Evolutionary conservation across 768 basidiomycete genomes (phyloP).

Genomic region (Mycena galopus): DNA sequence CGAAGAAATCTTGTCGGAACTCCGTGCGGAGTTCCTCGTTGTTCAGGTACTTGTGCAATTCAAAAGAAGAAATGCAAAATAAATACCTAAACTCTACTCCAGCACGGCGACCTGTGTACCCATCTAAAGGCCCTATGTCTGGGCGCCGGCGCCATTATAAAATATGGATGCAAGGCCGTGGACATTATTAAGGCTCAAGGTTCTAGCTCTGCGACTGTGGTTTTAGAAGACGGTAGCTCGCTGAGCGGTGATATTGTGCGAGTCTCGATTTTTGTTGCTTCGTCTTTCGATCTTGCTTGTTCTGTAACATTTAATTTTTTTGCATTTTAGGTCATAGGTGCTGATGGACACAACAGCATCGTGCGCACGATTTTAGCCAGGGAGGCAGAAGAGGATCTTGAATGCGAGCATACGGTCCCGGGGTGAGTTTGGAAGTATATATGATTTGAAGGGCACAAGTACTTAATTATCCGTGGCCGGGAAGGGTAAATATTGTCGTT

Average conservation of each 20-base stretch:
- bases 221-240: constrained; percentile 7
- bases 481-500: constrained; percentile 20
- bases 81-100: background rate
- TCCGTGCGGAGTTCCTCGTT: constrained; percentile 16
- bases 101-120: constrained; percentile 20
- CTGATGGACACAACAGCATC: constrained; percentile 54
- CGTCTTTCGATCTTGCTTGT: background rate
- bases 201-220: constrained; percentile 1
- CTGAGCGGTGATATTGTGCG: constrained; percentile 24
- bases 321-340: constrained; percentile 27
- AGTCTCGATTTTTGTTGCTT: background rate
- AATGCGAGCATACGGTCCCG: background rate
- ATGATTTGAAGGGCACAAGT: no score
- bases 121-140: constrained; percentile 17
- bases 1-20: constrained; percentile 20
- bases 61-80: background rate
- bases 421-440: constrained; percentile 5
- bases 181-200: background rate
- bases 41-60: background rate
- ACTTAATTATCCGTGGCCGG: background rate
- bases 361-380: constrained; percentile 17
- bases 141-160: constrained; percentile 15
- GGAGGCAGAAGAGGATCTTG: background rate
- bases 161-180: background rate
- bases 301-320: no score